Evolutionary conservation across 257 asterid genomes (phyloP), one percentile per base, ranked within the genome.

Genomic region (Solanum dulcamara): DNA sequence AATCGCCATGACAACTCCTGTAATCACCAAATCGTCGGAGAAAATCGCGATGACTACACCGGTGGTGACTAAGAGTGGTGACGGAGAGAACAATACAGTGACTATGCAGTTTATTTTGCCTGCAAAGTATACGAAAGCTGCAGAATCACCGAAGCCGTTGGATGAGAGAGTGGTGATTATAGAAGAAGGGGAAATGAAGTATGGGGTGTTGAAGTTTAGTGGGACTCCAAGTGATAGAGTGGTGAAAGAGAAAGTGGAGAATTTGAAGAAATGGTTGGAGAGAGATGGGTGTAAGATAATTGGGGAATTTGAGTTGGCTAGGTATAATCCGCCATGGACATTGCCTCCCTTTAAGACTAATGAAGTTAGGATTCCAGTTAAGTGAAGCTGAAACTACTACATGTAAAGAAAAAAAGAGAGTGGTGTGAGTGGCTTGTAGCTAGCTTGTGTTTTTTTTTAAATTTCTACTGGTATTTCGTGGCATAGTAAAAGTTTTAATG

Each of bases 281-380:
- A 94, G 93, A 84, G 98, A 95, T 89, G 98, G 97, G 89, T 88
- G 67, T n/a, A 89, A 89, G 86, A 89, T 88, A 77, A 85, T 59
- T 6, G 98, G 98, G 68, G 97, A 95, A 10, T 92, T 81, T 87
- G 95, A 93, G 81, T 89, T 96, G 92, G 98, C 94, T 67, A 92
- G 99, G 93, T 96, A 91, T 71, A 96, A 96, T 87, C 99, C 98
- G 83, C 97, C 99, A 33, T 94, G 95, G 95, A 93, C 94, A 33
- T 86, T 95, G 90, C 98, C 98, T 86, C 93, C 94, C 83, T 85
- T 90, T 17, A 88, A 98, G 90, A 93, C 94, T 10, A 96, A 96
- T 87, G 98, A 96, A 86, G 93, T 96, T 38, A 90, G 93, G 94
- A 87, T 96, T 83, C 99, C 98, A 28, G 89, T 96, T 28, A 97